Evolutionary conservation across 805 yeast genomes (phyloP), one percentile per base, ranked within the genome.

Genomic region (Nakazawaea pomicola): DNA sequence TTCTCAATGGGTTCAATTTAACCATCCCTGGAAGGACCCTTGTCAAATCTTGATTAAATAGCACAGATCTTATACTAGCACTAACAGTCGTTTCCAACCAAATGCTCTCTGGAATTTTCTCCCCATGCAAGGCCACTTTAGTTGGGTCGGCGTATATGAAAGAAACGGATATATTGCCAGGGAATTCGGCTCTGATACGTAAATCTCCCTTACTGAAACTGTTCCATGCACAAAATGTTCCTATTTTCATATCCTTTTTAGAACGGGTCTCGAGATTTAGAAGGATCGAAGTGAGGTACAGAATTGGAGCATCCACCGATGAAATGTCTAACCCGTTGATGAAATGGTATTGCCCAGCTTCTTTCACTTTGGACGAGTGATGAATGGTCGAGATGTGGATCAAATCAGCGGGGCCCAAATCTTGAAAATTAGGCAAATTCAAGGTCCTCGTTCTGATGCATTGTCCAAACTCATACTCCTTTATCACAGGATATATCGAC

Each of bases 391-490:
- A 60, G n/a, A 68, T 48, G 49, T 71, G 83, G 2, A 80, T 77
- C 43, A 84, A 62, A 58, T 85, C 95, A 3, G 89, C 83, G 2
- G 89, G 86, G 0, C 95, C 95, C 17, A 82, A 54, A n/a, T 79
- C 80, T 40, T 56, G 59, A 46, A 70, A 72, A 7, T 65, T 53
- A 0, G 67, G 52, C 17, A 79, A 48, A 0, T 65, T 48, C 3
- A 56, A 52, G 4, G 76, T 70, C 37, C 86, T 65, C n/a, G 68
- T 60, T 12, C 65, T 68, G 19, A 80, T 56, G n/a, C 80, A 65
- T 43, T 74, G 76, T 1, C 80, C 79, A 12, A 67, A 60, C 12
- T 62, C 60, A n/a, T 50, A 56, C 52, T 80, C 86, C 29, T 62
- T 55, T 20, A 75, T 64, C 38, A 68, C 64, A 14, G 57, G 58